Base-by-base conservation (phyloP, 176 grass and related monocot genomes). In the Elymus sibiricus region DNA sequence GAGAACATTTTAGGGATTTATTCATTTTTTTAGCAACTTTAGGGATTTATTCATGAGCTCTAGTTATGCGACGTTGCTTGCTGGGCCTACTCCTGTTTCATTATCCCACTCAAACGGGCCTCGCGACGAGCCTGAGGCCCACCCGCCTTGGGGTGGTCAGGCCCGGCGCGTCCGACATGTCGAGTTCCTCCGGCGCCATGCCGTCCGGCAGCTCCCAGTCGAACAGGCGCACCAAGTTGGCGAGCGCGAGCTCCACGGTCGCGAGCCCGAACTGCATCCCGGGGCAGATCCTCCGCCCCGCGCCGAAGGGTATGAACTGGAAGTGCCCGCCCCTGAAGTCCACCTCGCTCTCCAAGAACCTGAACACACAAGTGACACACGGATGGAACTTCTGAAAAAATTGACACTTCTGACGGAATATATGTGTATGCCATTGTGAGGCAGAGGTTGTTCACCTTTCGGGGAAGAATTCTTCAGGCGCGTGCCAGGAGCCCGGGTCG, bases 131-230 rank as follows among this genome's bases (percentile, higher is more conserved):
- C 42, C 13, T 56, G 19, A 90, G 88, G 2, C 72, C 62, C 37
- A 71, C 71, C 51, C 40, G 85, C 64, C 89, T 68, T 10, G 13
- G 76, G 31, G 66, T 64, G 10, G 75, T 58, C 15, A 91, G 17
- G 16, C 87, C 89, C 0, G 79, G 53, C n/a, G 49, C 68, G 25
- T 94, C 85, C 2, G 73, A 51, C 93, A 94, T 92, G 61, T 92
- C 77, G 1, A 94, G 82, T n/a, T 80, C 81, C 15, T 9, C 65
- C 0, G 69, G 56, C 59, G 26, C 16, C 47, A 64, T 76, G 42
- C 89, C 86, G 65, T 15, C 58, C 2, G 90, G 87, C 12, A 94
- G 21, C 70, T 82, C 90, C 93, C 93, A 92, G 69, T 94, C 87
- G 28, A 90, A 94, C 7, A 69, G 21, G 19, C 79, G 70, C 37